phyloP scores from a whole-genome alignment of 345 rosid species.

The Pistacia vera region DNA sequence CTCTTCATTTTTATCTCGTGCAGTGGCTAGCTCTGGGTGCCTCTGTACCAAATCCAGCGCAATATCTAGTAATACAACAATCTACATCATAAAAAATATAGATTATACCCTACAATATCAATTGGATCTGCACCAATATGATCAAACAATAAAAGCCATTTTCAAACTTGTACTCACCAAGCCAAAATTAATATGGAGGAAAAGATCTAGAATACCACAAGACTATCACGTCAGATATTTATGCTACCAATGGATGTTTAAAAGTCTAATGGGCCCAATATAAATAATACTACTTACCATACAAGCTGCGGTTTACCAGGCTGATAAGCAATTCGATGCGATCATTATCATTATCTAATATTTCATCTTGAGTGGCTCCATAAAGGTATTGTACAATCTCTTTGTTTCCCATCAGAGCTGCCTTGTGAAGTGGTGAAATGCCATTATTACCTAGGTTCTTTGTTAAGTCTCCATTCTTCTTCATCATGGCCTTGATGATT shows the following conservation, averaged over 20 bases:
- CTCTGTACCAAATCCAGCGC: background rate
- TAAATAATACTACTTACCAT: conserved; percentile 5
- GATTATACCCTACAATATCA: too few relatives aligned
- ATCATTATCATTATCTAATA: background rate
- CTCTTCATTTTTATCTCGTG: background rate
- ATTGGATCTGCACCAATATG: too few relatives aligned
- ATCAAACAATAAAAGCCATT: background rate
- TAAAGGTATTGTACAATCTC: conserved; percentile 19
- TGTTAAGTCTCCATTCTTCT: background rate
- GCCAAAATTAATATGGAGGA: background rate
- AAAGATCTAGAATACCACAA: background rate
- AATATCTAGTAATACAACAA: conserved; percentile 2
- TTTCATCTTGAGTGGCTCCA: background rate
- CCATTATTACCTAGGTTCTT: too few relatives aligned
- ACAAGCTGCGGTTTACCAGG: background rate
- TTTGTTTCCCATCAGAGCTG: conserved; percentile 12
- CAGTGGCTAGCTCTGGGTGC: background rate
- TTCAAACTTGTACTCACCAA: background rate
- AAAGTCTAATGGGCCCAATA: too few relatives aligned
- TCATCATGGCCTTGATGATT: conserved; percentile 9
- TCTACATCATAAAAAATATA: background rate
- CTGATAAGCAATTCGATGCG: background rate
- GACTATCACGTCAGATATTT: background rate
- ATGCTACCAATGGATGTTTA: too few relatives aligned
- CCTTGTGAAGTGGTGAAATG: conserved; percentile 10